Evolutionary conservation across 805 yeast genomes (phyloP).

Genomic region (Brettanomyces nanus): DNA sequence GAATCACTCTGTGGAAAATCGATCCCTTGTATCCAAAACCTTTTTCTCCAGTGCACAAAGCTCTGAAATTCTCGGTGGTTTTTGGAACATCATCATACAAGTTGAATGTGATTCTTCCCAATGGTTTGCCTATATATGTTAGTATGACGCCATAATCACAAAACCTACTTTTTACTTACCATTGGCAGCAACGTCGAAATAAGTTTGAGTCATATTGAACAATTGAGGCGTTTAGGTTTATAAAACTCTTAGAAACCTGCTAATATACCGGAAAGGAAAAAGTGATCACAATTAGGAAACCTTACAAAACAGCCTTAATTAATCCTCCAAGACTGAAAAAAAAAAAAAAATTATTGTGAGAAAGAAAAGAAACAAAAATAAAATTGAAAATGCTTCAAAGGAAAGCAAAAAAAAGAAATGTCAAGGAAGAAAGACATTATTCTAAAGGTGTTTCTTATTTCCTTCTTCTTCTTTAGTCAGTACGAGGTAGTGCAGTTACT

Average conservation of each 20-base stretch:
- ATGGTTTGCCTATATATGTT: constrained; percentile 21
- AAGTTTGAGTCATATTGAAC: constrained; percentile 29
- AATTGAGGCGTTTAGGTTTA: neutral
- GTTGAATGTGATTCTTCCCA: constrained; percentile 67
- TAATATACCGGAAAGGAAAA: neutral
- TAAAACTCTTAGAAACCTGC: too few relatives aligned
- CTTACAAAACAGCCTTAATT: neutral
- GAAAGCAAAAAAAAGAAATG: too few relatives aligned
- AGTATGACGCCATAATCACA: neutral
- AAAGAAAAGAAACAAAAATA: too few relatives aligned
- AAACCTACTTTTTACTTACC: constrained; percentile 18
- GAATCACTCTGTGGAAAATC: constrained; percentile 94
- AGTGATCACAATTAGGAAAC: neutral
- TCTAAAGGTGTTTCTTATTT: too few relatives aligned
- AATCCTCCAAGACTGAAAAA: too few relatives aligned
- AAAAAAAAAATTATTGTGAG: too few relatives aligned
- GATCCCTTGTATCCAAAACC: constrained; percentile 86
- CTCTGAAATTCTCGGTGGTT: constrained; percentile 76
- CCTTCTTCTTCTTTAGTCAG: too few relatives aligned
- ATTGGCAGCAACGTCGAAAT: constrained; percentile 34
- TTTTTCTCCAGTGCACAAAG: constrained; percentile 84
- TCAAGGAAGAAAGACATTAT: too few relatives aligned
- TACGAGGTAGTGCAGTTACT: too few relatives aligned
- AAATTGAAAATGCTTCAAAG: too few relatives aligned
- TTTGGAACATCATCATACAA: constrained; percentile 86